Percentiles rank a stretch among this genome's conserved stretches.
These are phyloP conservation scores for Citrus cavaleriei DNA, from an alignment of 345 rosid genomes.

Conservation along the genomic window DNA sequence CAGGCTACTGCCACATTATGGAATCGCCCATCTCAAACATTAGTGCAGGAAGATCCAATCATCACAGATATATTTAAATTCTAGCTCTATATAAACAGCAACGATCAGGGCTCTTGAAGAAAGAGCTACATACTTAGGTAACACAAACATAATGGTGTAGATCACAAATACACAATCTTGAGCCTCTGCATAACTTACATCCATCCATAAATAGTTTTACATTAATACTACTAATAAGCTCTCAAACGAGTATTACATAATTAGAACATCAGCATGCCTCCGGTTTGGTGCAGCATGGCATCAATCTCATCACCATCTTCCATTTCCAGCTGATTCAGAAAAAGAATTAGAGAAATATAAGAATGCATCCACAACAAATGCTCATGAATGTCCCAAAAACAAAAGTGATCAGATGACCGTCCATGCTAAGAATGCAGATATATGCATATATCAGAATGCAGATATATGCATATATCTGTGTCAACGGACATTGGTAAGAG, in stretches of 20 bases:
- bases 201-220: neutral
- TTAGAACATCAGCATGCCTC: constrained; percentile 26
- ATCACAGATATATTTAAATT: neutral
- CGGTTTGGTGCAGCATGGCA: constrained; percentile 85
- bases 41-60: accelerated
- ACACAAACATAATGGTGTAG: neutral
- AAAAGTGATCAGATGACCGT: neutral
- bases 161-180: neutral
- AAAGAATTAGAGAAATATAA: neutral
- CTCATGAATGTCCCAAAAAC: neutral
- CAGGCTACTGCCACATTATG: neutral
- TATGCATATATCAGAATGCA: neutral
- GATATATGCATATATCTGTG: neutral
- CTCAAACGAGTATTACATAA: neutral
- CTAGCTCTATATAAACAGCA: neutral
- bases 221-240: neutral
- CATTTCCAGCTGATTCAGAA: constrained; percentile 60
- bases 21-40: neutral
- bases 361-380: neutral
- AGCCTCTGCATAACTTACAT: neutral
- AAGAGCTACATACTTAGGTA: constrained; percentile 2
- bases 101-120: neutral
- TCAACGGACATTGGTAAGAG: too few relatives aligned
- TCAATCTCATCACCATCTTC: constrained; percentile 92
- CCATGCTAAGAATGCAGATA: neutral